Base-by-base conservation (phyloP, 768 basidiomycete species). In the Boletus reticuloceps region DNA sequence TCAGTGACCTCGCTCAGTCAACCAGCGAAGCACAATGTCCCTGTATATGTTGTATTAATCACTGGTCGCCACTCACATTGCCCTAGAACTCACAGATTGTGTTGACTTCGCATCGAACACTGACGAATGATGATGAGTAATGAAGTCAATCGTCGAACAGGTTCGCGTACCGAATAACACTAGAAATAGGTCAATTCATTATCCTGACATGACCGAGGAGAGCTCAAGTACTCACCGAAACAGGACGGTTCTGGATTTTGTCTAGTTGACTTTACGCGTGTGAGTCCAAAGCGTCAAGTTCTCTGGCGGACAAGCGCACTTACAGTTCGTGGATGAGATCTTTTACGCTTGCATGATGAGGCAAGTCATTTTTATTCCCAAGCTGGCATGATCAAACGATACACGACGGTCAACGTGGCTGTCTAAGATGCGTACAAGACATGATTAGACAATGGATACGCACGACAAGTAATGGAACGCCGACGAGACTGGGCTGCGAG, bases 41-140 rank as follows among this genome's bases (percentile, higher is more conserved):
- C 87, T 89, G 42, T 31, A 20, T 37, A 40, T 29, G 7, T 20
- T 4, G 10, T 5, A 22, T 22, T 3, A 59, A 42, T 44, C 47
- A 49, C 20, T 22, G 17, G 17, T 13, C 3, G 19, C 27, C 38
- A 32, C 27, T 4, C 6, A 4, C 20, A 11, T 47, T 7, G 10
- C 8, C 12, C 4, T 19, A 10, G 27, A 34, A 69, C 89, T 52
- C 62, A 90, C 88, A 97, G 75, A 68, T 97, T 97, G 70, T 97
- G 93, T 70, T 91, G 89, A 65, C 86, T 94, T 72, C 94, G 95
- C 88, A 96, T 95, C 3, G 93, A 97, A 69, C 94, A 96, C 94
- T 97, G 62, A 1, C 46, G 44, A 22, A 46, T 14, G 22, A 36
- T 37, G 32, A 25, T 58, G 41, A 53, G 56, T 22, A 16, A 43